Evolutionary conservation across 2,329 filamentous ascomycete species (phyloP).

Genomic region (Hortaea sp.): DNA sequence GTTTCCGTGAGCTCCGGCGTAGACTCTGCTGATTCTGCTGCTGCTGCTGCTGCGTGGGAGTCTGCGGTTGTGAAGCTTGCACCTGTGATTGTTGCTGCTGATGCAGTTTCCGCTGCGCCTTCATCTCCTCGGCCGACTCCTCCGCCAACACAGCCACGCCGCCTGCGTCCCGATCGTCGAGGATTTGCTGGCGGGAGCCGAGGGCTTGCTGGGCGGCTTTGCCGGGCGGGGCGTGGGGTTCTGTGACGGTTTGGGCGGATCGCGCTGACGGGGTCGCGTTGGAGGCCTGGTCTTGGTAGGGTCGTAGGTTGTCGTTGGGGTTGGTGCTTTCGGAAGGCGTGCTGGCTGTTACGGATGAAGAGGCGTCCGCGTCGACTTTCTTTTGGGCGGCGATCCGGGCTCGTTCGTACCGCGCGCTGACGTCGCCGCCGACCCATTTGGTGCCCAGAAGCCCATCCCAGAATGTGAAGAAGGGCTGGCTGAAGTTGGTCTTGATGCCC

Average conservation of each 20-base stretch:
- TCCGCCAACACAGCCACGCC: slow-evolving; percentile 28
- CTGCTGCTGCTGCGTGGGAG: background rate
- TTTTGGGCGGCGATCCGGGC: slow-evolving; percentile 46
- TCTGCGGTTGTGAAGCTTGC: no score
- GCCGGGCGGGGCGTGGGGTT: slow-evolving; percentile 21
- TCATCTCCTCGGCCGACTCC: slow-evolving; percentile 31
- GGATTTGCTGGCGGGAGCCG: slow-evolving; percentile 30
- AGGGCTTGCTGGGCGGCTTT: slow-evolving; percentile 31
- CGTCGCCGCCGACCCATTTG: slow-evolving; percentile 64
- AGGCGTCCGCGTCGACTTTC: slow-evolving; percentile 42
- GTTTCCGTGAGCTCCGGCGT: slow-evolving; percentile 32
- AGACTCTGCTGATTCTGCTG: background rate
- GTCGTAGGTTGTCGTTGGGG: slow-evolving; percentile 6
- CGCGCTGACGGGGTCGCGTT: slow-evolving; percentile 15
- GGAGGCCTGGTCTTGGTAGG: slow-evolving; percentile 13
- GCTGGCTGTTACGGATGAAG: slow-evolving; percentile 7
- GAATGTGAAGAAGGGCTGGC: slow-evolving; percentile 85
- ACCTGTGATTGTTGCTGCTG: background rate
- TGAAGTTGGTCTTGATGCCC: slow-evolving; percentile 90
- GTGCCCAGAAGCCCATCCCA: slow-evolving; percentile 82
- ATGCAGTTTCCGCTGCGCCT: slow-evolving; percentile 9
- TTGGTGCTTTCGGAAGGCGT: slow-evolving; percentile 4
- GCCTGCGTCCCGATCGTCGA: slow-evolving; percentile 28
- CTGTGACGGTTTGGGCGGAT: slow-evolving; percentile 8
- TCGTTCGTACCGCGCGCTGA: slow-evolving; percentile 48